phyloP scores from a whole-genome alignment of 495 filamentous ascomycete genomes.

The Cryomyces minteri region DNA sequence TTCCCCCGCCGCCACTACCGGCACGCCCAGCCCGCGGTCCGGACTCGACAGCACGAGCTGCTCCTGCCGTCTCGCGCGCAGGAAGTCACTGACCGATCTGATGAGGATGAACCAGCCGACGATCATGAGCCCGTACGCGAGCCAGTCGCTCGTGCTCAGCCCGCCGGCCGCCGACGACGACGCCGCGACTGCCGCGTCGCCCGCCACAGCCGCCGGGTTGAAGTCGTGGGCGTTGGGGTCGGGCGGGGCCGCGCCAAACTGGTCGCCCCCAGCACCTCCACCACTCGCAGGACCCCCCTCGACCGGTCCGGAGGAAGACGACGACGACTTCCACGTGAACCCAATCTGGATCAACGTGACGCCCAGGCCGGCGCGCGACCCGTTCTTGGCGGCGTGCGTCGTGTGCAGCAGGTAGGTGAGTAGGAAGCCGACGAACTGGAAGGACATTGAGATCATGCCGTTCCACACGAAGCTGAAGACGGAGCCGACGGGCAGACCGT shows the following conservation, averaged over 20 bases:
- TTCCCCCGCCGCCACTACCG: slow-evolving; percentile 82
- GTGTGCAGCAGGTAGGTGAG: slow-evolving; percentile 96
- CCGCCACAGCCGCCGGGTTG: slow-evolving; percentile 45
- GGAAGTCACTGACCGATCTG: slow-evolving; percentile 69
- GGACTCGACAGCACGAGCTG: slow-evolving; percentile 86
- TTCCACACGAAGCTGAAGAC: slow-evolving; percentile 97
- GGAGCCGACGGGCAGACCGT: slow-evolving; percentile 89
- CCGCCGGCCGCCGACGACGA: slow-evolving; percentile 23
- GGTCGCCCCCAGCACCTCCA: slow-evolving; percentile 27
- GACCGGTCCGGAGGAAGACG: slow-evolving; percentile 15
- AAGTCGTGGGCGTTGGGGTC: slow-evolving; percentile 88
- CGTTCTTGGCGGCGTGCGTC: slow-evolving; percentile 94
- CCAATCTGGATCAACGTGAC: slow-evolving; percentile 94
- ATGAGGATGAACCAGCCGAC: slow-evolving; percentile 97
- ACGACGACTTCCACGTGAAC: slow-evolving; percentile 64
- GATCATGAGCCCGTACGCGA: slow-evolving; percentile 91
- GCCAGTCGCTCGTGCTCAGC: slow-evolving; percentile 60
- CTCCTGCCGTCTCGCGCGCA: slow-evolving; percentile 76
- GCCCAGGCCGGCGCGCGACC: slow-evolving; percentile 81
- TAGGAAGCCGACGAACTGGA: slow-evolving; percentile 90
- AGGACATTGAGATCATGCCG: slow-evolving; percentile 96
- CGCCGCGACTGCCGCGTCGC: slow-evolving; percentile 17
- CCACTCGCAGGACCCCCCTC: slow-evolving; percentile 19
- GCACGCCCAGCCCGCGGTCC: slow-evolving; percentile 68
- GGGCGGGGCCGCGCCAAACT: slow-evolving; percentile 32